Percentiles rank a stretch among this genome's conserved stretches.
Evolutionary conservation across 495 filamentous ascomycete species (phyloP).

Genomic region (Aspergillus coremiiformis): DNA sequence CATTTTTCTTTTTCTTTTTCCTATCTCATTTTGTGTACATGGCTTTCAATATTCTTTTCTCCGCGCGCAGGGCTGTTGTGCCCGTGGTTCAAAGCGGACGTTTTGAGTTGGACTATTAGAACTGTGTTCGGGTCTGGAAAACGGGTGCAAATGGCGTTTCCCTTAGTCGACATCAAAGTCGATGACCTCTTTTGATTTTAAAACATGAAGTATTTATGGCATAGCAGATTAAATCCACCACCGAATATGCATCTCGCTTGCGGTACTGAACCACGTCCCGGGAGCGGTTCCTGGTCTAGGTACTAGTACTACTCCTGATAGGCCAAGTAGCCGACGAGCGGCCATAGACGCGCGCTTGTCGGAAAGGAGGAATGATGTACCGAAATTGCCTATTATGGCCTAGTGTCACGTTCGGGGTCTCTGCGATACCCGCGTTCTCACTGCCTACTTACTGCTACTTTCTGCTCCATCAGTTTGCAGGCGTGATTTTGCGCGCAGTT

Average conservation of each 20-base stretch:
- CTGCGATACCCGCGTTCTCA: constrained; percentile 33
- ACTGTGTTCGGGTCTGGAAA: constrained; percentile 45
- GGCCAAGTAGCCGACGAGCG: neutral
- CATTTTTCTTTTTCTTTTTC: constrained; percentile 18
- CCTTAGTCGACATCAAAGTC: constrained; percentile 30
- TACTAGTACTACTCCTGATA: constrained; percentile 3
- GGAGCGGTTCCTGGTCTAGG: too few species aligned
- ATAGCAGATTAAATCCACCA: constrained; percentile 11
- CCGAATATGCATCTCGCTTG: neutral
- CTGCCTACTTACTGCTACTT: constrained; percentile 22
- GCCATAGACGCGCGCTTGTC: constrained; percentile 11
- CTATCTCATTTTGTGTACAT: constrained; percentile 41
- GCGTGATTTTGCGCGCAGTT: constrained; percentile 33
- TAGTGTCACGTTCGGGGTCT: constrained; percentile 41
- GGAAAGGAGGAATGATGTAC: constrained; percentile 25
- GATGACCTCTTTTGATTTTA: constrained; percentile 27
- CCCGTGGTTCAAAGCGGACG: constrained; percentile 26
- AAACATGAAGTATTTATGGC: constrained; percentile 22
- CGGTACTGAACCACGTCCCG: constrained; percentile 4
- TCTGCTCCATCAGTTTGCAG: constrained; percentile 24
- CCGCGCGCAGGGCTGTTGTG: constrained; percentile 20
- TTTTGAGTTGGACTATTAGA: constrained; percentile 42
- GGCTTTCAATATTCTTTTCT: constrained; percentile 39
- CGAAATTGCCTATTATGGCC: constrained; percentile 27
- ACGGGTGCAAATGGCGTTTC: constrained; percentile 46